Evolutionary conservation across 306 rosid genomes (phyloP).

Genomic region (Potentilla sterilis): DNA sequence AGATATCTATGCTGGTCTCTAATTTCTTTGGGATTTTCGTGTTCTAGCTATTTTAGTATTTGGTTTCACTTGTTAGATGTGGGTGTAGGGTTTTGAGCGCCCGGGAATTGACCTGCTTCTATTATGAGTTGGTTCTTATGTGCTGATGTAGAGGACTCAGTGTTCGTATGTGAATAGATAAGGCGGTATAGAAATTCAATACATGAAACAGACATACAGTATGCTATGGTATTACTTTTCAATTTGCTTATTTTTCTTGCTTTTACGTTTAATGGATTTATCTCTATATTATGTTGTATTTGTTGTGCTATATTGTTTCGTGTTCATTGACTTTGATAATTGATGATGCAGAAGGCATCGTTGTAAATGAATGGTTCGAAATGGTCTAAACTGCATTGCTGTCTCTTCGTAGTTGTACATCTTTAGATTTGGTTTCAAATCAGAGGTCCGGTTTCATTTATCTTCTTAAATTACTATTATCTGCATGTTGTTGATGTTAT

Average conservation of each 20-base stretch:
- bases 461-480: not conserved
- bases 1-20: constrained; percentile 46
- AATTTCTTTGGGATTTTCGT: constrained; percentile 33
- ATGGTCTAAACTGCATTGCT: constrained; percentile 9
- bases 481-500: not conserved
- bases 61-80: constrained; percentile 42
- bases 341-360: constrained; percentile 16
- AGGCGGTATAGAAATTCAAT: constrained; percentile 85
- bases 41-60: constrained; percentile 47
- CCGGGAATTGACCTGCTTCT: constrained; percentile 50
- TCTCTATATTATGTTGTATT: not conserved
- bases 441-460: constrained; percentile 1
- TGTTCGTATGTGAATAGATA: constrained; percentile 86
- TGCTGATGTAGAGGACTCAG: constrained; percentile 65
- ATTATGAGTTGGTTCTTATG: constrained; percentile 49
- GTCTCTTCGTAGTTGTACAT: not conserved
- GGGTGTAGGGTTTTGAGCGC: constrained; percentile 63
- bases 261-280: constrained; percentile 10
- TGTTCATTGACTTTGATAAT: constrained; percentile 1
- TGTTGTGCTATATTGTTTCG: not conserved
- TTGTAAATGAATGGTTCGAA: constrained; percentile 11
- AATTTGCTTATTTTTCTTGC: constrained; percentile 12
- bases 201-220: constrained; percentile 50
- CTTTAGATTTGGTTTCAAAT: constrained; percentile 8
- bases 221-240: constrained; percentile 26